These are phyloP conservation scores for Ramalina intermedia DNA, from an alignment of 495 filamentous ascomycete species.

Conservation along the genomic window DNA sequence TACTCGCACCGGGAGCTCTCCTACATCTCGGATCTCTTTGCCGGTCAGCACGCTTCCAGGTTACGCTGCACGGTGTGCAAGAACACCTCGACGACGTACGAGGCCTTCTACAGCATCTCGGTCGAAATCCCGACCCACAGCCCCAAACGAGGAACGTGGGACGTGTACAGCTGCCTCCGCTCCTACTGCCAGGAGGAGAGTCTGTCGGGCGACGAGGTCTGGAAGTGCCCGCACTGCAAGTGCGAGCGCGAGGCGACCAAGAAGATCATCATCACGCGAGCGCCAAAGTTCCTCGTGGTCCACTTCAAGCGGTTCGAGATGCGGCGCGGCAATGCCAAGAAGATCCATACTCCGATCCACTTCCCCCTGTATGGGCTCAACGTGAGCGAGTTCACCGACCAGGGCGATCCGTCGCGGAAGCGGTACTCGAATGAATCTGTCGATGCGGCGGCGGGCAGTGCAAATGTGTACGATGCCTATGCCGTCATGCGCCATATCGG, in stretches of 20 bases:
- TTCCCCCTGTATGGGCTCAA: constrained; percentile 53
- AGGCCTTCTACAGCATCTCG: constrained; percentile 53
- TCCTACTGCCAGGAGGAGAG: constrained; percentile 56
- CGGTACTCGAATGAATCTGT: constrained; percentile 8
- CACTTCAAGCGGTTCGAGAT: constrained; percentile 63
- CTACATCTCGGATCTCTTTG: constrained; percentile 53
- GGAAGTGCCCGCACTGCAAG: constrained; percentile 61
- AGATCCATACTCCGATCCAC: constrained; percentile 53
- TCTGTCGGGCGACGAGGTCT: constrained; percentile 51
- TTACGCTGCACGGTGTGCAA: constrained; percentile 50
- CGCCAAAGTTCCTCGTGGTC: constrained; percentile 56
- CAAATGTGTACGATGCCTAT: constrained; percentile 59
- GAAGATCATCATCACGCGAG: constrained; percentile 57
- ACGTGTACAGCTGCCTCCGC: constrained; percentile 49
- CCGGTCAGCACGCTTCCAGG: constrained; percentile 52
- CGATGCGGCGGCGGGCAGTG: constrained; percentile 41
- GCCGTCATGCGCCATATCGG: constrained; percentile 57
- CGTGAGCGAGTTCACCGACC: constrained; percentile 29
- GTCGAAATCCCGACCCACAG: constrained; percentile 47
- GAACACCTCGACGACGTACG: constrained; percentile 56
- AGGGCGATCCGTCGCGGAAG: constrained; percentile 2
- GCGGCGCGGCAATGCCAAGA: constrained; percentile 41
- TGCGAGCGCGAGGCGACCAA: constrained; percentile 53
- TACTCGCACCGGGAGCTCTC: constrained; percentile 55
- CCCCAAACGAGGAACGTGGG: constrained; percentile 17